A percentile compares a stretch with the other conserved stretches of the same genome.
Conservation (phyloP, 176 grass and related monocot genomes). For the Eleusine indica region DNA sequence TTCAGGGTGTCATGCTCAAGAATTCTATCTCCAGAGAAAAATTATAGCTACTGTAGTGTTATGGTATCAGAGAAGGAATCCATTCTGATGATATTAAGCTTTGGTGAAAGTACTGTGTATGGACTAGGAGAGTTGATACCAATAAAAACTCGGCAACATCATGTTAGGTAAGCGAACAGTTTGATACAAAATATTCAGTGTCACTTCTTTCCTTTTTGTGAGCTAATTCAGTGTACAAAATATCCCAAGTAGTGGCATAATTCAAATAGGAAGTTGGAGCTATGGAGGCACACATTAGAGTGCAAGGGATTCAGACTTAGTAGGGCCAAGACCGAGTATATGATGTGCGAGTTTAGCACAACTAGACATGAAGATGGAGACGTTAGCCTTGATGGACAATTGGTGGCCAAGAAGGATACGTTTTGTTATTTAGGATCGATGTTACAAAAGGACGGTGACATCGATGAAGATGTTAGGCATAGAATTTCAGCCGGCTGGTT, state of each 20-base stretch:
- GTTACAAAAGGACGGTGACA: too few species aligned
- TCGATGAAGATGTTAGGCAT: too few species aligned
- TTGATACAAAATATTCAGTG: background rate
- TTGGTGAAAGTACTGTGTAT: background rate
- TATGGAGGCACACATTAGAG: too few species aligned
- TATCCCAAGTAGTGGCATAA: background rate
- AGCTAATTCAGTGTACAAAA: background rate
- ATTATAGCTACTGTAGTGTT: background rate
- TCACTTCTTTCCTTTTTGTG: background rate
- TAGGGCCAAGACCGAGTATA: too few species aligned
- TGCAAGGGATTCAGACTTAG: too few species aligned
- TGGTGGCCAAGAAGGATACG: too few species aligned
- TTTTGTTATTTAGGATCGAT: too few species aligned
- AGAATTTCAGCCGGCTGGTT: too few species aligned
- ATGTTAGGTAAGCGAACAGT: conserved; percentile 3
- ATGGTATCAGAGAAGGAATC: conserved; percentile 8
- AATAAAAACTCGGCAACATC: background rate
- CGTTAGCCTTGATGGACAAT: too few species aligned
- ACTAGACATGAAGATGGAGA: too few species aligned
- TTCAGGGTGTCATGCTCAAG: background rate
- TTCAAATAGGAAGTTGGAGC: background rate
- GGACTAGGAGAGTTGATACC: background rate
- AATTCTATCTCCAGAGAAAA: conserved; percentile 12
- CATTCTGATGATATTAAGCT: conserved; percentile 11
- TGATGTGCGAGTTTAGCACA: too few species aligned